phyloP scores from a whole-genome alignment of 1,284 basidiomycete species.

The Somion occarium region DNA sequence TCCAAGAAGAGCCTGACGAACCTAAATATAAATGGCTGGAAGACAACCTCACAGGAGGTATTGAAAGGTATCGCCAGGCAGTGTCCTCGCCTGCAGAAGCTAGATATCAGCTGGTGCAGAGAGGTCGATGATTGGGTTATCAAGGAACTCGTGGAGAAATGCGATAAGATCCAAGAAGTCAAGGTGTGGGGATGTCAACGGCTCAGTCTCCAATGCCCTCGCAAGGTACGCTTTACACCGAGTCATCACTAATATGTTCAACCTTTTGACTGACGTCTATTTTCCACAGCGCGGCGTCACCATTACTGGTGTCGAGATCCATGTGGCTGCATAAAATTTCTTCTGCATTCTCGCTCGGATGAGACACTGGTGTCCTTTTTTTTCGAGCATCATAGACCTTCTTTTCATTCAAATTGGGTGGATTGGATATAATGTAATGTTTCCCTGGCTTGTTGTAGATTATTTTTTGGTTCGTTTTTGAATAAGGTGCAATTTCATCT shows the following conservation, averaged over 20 bases:
- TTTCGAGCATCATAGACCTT: too few species aligned
- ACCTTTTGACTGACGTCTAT: not conserved
- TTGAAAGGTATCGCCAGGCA: slow-evolving; percentile 48
- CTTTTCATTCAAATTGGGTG: too few species aligned
- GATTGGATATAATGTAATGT: too few species aligned
- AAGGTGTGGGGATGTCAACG: slow-evolving; percentile 72
- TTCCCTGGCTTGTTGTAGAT: too few species aligned
- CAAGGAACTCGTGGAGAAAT: slow-evolving; percentile 62
- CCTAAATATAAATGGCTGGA: slow-evolving; percentile 80
- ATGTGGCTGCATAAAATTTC: too few species aligned
- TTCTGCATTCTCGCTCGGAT: too few species aligned
- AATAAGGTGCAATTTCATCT: too few species aligned
- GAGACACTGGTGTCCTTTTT: too few species aligned
- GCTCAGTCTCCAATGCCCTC: slow-evolving; percentile 49
- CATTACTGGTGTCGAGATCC: not conserved
- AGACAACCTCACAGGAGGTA: slow-evolving; percentile 50
- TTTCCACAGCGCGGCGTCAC: not conserved
- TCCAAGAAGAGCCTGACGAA: slow-evolving; percentile 59
- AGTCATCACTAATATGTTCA: not conserved
- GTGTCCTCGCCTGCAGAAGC: slow-evolving; percentile 45
- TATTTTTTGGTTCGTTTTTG: too few species aligned
- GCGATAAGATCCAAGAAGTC: slow-evolving; percentile 48
- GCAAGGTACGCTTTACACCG: slow-evolving; percentile 40
- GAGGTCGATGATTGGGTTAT: slow-evolving; percentile 82
- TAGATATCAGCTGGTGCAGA: slow-evolving; percentile 90